Evolutionary conservation across 306 rosid species (phyloP).

Genomic region (Bauhinia variegata): DNA sequence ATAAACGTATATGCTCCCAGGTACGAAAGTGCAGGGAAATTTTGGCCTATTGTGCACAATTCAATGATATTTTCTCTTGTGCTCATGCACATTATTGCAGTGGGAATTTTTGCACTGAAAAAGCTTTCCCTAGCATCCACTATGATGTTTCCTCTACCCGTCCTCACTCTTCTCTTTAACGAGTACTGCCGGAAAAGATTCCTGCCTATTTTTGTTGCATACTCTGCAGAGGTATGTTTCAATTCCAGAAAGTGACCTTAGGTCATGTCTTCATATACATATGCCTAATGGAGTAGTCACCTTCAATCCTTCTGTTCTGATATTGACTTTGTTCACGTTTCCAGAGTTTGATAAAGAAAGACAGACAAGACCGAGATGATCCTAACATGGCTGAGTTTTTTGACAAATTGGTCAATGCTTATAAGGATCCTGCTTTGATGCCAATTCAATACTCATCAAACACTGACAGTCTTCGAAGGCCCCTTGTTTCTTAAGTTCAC

Average conservation of each 20-base stretch:
- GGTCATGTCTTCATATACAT: slow-evolving; percentile 11
- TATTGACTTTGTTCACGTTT: slow-evolving; percentile 31
- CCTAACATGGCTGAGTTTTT: slow-evolving; percentile 61
- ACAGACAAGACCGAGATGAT: slow-evolving; percentile 66
- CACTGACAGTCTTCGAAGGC: slow-evolving; percentile 50
- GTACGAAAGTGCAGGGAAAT: slow-evolving; percentile 87
- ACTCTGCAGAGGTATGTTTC: slow-evolving; percentile 80
- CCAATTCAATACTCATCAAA: slow-evolving; percentile 56
- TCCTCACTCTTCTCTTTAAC: slow-evolving; percentile 83
- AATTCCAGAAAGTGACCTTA: slow-evolving; percentile 15
- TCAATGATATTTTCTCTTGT: slow-evolving; percentile 82
- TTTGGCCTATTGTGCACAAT: slow-evolving; percentile 87
- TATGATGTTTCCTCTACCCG: slow-evolving; percentile 69
- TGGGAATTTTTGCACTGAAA: slow-evolving; percentile 86
- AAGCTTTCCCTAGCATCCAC: slow-evolving; percentile 55
- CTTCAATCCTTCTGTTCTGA: slow-evolving; percentile 18
- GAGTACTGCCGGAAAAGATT: slow-evolving; percentile 96
- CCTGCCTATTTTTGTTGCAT: slow-evolving; percentile 72
- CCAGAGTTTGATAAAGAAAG: slow-evolving; percentile 88
- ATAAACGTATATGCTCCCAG: neutral
- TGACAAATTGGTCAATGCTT: slow-evolving; percentile 55
- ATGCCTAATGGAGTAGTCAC: neutral
- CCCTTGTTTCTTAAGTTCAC: slow-evolving; percentile 56
- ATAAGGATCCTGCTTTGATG: slow-evolving; percentile 77
- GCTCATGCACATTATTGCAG: slow-evolving; percentile 92